Evolutionary conservation across 345 rosid species (phyloP).

Genomic region (Populus davidiana): DNA sequence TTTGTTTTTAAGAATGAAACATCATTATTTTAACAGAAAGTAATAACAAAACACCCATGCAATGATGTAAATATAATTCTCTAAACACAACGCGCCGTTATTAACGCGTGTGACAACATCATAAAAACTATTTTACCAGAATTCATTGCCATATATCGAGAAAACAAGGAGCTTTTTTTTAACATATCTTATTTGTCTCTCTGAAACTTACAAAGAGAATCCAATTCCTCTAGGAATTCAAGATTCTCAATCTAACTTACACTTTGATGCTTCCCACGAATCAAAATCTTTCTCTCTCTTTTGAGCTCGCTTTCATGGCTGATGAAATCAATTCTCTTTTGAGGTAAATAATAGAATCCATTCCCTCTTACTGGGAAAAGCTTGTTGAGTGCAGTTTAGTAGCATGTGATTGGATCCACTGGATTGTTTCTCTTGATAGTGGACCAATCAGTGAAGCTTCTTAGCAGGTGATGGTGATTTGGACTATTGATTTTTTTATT

Average conservation of each 20-base stretch:
- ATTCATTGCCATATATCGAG: no score
- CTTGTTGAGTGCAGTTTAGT: slow-evolving; percentile 22
- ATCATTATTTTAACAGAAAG: no score
- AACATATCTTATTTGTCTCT: background rate
- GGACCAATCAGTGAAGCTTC: slow-evolving; percentile 15
- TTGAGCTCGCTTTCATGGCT: slow-evolving; percentile 20
- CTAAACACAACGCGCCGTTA: background rate
- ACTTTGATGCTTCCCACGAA: slow-evolving; percentile 14
- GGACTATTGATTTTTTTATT: background rate
- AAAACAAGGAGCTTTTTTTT: background rate
- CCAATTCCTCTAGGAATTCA: slow-evolving; percentile 6
- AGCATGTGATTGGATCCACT: slow-evolving; percentile 31
- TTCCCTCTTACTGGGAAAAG: background rate
- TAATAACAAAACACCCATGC: no score
- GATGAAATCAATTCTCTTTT: slow-evolving; percentile 26
- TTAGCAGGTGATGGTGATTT: slow-evolving; percentile 29
- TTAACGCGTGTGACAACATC: background rate
- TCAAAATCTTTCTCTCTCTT: background rate
- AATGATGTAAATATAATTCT: no score
- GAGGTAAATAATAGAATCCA: slow-evolving; percentile 28
- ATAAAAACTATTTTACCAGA: background rate
- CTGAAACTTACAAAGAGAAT: slow-evolving; percentile 1
- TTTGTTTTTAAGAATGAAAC: no score
- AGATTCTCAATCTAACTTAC: slow-evolving; percentile 6
- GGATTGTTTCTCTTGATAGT: slow-evolving; percentile 21